A percentile compares a stretch with the other conserved stretches of the same genome.
Evolutionary conservation across 1,139 yeast genomes (phyloP).

Genomic region (Suzukiozyma palmioleophila): DNA sequence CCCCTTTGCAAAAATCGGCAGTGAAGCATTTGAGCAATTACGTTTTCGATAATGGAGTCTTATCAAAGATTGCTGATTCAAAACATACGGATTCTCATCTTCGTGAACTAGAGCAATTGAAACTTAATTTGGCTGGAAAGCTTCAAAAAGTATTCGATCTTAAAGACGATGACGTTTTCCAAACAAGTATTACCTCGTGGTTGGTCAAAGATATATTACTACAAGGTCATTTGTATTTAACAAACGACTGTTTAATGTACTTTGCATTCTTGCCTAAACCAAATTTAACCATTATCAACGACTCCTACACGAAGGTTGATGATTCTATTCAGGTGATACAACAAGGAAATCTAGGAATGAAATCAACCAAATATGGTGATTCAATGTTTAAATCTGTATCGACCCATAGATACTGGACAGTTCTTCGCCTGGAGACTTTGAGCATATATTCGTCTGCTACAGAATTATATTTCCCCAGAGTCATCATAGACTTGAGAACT

Average conservation of each 20-base stretch:
- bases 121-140: conserved; percentile 32
- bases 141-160: conserved; percentile 36
- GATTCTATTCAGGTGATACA: conserved; percentile 33
- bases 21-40: conserved; percentile 29
- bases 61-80: neutral
- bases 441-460: conserved; percentile 68
- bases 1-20: conserved; percentile 28
- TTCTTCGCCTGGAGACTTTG: conserved; percentile 64
- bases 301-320: conserved; percentile 13
- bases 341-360: conserved; percentile 47
- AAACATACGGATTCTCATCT: neutral
- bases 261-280: conserved; percentile 76
- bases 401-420: conserved; percentile 64
- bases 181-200: conserved; percentile 71
- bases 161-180: conserved; percentile 46
- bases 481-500: conserved; percentile 67
- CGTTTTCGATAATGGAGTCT: conserved; percentile 16
- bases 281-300: conserved; percentile 8
- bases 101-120: conserved; percentile 11
- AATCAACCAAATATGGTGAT: conserved; percentile 43
- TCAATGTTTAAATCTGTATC: conserved; percentile 30
- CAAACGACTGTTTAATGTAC: conserved; percentile 61
- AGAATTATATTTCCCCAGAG: conserved; percentile 75
- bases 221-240: conserved; percentile 81
- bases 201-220: conserved; percentile 72